These are phyloP conservation scores for Nothophaeocryptopus gaeumannii DNA, from an alignment of 2,329 filamentous ascomycete species.

Conservation along the genomic window DNA sequence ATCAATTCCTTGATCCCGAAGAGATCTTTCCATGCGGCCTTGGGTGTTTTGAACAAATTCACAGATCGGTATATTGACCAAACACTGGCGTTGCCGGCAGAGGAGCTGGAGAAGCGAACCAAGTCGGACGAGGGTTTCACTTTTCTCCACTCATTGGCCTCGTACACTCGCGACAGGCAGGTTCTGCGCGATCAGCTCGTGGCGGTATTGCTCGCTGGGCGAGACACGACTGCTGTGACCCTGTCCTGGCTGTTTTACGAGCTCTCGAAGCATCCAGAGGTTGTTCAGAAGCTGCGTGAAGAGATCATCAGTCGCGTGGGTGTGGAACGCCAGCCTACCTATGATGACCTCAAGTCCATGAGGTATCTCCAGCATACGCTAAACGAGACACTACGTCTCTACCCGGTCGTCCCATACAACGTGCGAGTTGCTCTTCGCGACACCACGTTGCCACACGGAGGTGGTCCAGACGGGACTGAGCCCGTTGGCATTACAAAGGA, in stretches of 20 bases:
- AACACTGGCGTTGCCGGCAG: slow-evolving; percentile 64
- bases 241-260: slow-evolving; percentile 83
- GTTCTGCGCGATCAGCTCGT: slow-evolving; percentile 82
- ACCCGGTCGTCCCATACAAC: slow-evolving; percentile 52
- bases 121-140: slow-evolving; percentile 73
- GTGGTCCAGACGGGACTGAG: slow-evolving; percentile 44
- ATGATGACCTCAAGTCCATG: slow-evolving; percentile 82
- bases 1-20: slow-evolving; percentile 63
- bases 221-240: slow-evolving; percentile 81
- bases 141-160: slow-evolving; percentile 80
- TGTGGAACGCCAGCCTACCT: slow-evolving; percentile 59
- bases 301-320: slow-evolving; percentile 72
- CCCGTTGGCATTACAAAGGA: slow-evolving; percentile 44
- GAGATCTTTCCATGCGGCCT: slow-evolving; percentile 58
- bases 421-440: slow-evolving; percentile 47
- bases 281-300: slow-evolving; percentile 64
- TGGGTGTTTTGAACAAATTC: slow-evolving; percentile 71
- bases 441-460: slow-evolving; percentile 50
- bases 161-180: slow-evolving; percentile 66
- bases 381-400: slow-evolving; percentile 47
- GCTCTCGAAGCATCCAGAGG: slow-evolving; percentile 66
- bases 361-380: slow-evolving; percentile 63
- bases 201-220: slow-evolving; percentile 76
- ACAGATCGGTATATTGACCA: slow-evolving; percentile 75
- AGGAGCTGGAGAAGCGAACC: slow-evolving; percentile 70